Evolutionary conservation across 805 yeast species (phyloP), one percentile per base, ranked within the genome.

Genomic region (Yarrowia sp.): DNA sequence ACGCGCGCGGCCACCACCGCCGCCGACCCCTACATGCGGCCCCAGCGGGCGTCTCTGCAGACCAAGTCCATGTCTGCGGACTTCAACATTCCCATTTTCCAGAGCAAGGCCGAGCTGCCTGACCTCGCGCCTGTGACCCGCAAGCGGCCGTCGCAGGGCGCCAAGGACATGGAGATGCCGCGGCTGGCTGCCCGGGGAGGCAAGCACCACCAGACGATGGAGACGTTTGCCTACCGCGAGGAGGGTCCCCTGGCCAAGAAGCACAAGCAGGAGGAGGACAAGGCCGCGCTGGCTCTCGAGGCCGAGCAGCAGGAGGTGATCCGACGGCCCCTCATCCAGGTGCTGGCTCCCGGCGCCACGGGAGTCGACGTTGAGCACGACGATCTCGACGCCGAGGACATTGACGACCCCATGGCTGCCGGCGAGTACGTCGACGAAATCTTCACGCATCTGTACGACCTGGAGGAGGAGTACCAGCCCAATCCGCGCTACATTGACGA

Each of bases 361-460:
- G 46, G 46, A 19, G 65, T 63, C 24, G 61, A 61, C 13, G 61
- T 46, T 14, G 63, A 60, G 38, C 71, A 69, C 66, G 69, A 67
- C 31, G 72, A 72, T 41, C 68, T 72, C 31, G 76, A 74, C 53
- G 73, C 70, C 18, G 76, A 72, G 21, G 80, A 77, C 58, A 67
- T 64, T 47, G 72, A 68, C 29, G 80, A 77, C 63, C 80, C 80
- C 19, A 75, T 89, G 65, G 92, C 93, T 97, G 97, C 89, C 31
- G 84, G 91, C 65, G 99, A 93, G 76, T 93, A 92, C 73, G 96
- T 88, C 62, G 82, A 78, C 65, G 97, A 90, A 64, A 92, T 93
- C 63, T 92, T 90, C 73, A 86, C 83, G 29, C 90, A 88, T 73
- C 76, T 92, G 68, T 85, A 86, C 71, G 84, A 80, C 69, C 77